phyloP scores from a whole-genome alignment of 495 filamentous ascomycete genomes.

The Xylaria grammica region DNA sequence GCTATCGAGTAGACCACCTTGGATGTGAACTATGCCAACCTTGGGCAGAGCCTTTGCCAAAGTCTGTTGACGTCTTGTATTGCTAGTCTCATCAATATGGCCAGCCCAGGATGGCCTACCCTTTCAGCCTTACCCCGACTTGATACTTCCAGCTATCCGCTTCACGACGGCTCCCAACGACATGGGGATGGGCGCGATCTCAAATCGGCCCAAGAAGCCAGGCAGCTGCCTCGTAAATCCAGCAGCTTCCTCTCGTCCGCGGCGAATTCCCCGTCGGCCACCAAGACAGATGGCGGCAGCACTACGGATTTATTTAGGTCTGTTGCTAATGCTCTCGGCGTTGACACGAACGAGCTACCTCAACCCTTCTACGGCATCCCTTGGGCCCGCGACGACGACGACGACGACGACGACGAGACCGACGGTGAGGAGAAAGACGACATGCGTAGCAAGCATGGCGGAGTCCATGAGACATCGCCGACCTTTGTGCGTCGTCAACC shows the following conservation, averaged over 20 bases:
- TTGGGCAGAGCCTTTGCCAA: constrained; percentile 10
- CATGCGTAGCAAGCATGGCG: constrained; percentile 3
- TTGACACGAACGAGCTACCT: constrained; percentile 33
- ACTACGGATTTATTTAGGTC: constrained; percentile 26
- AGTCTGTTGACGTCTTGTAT: constrained; percentile 18
- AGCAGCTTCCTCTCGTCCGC: constrained; percentile 12
- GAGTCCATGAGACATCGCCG: constrained; percentile 13
- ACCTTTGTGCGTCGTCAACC: constrained; percentile 18
- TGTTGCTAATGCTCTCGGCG: constrained; percentile 32
- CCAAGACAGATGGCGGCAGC: constrained; percentile 8
- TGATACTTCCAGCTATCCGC: constrained; percentile 15
- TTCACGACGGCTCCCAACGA: constrained; percentile 1
- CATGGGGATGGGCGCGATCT: constrained; percentile 5
- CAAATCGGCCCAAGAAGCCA: constrained; percentile 9
- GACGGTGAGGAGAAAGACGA: background rate
- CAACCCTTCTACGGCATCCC: constrained; percentile 23
- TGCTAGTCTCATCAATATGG: constrained; percentile 20
- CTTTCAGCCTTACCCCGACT: constrained; percentile 23
- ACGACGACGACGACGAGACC: constrained; percentile 11
- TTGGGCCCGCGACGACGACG: constrained; percentile 17
- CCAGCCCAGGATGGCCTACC: constrained; percentile 21
- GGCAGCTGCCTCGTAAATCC: constrained; percentile 9
- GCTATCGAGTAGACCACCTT: background rate
- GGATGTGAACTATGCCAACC: constrained; percentile 19
- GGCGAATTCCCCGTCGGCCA: constrained; percentile 2